Conservation (phyloP, 164 flowering plant genomes). For the Chloranthus sessilifolius region DNA sequence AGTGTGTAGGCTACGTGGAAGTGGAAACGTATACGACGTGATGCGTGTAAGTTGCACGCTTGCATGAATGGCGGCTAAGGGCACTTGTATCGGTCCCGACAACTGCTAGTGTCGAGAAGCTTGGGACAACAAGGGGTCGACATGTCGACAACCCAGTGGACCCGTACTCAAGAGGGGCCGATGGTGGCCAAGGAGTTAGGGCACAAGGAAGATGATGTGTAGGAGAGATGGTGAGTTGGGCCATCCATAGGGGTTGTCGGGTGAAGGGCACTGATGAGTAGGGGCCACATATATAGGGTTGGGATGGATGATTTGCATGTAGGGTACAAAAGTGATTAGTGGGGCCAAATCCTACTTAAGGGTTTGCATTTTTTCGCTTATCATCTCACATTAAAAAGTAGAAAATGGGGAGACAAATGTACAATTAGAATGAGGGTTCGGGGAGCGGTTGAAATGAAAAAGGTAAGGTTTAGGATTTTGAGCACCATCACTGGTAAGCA, state of each 20-base stretch:
- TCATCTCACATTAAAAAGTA: too few relatives aligned
- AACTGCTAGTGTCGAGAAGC: conserved; percentile 19
- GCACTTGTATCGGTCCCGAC: conserved; percentile 11
- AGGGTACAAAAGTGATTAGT: conserved; percentile 15
- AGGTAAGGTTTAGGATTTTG: too few relatives aligned
- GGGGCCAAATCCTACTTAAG: conserved; percentile 25
- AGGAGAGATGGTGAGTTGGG: conserved; percentile 11
- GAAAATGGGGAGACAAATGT: too few relatives aligned
- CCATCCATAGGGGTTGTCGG: conserved; percentile 32
- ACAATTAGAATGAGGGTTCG: too few relatives aligned
- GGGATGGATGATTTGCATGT: conserved; percentile 1
- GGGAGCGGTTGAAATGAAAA: too few relatives aligned
- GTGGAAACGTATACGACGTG: too few relatives aligned
- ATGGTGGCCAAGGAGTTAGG: conserved; percentile 34
- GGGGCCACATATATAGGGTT: neutral
- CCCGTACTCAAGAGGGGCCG: conserved; percentile 15
- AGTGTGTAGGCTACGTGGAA: too few relatives aligned
- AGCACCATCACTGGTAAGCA: too few relatives aligned
- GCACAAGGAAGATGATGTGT: conserved; percentile 34
- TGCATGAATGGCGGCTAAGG: conserved; percentile 42
- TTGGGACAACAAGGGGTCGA: neutral
- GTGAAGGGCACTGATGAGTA: conserved; percentile 6
- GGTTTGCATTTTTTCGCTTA: neutral
- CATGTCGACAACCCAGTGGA: neutral
- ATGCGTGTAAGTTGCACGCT: conserved; percentile 33